These are phyloP conservation scores for Thelephora aurantiotincta DNA, from an alignment of 768 basidiomycete genomes.

Conservation along the genomic window DNA sequence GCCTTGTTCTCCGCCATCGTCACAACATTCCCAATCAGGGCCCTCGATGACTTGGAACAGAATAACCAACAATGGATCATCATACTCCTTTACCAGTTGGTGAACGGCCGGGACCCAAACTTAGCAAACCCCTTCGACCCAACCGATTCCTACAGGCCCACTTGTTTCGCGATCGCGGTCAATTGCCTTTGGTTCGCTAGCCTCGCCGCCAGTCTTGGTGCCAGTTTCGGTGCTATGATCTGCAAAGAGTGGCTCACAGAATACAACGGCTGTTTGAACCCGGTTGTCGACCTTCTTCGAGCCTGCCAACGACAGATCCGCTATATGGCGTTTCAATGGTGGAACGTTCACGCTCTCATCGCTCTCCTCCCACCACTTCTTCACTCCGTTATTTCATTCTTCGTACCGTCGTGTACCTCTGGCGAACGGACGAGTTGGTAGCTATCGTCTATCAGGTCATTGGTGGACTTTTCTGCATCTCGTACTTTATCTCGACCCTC, in stretches of 20 bases:
- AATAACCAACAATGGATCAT: conserved; percentile 8
- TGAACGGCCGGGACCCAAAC: neutral
- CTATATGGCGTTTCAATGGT: conserved; percentile 23
- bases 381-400: conserved; percentile 39
- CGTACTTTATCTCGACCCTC: neutral
- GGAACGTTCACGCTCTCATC: conserved; percentile 25
- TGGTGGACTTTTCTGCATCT: neutral
- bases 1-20: conserved; percentile 17
- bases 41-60: conserved; percentile 10
- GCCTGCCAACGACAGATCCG: conserved; percentile 28
- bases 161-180: conserved; percentile 20
- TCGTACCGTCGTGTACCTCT: conserved; percentile 31
- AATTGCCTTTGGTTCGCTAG: conserved; percentile 29
- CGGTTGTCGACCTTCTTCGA: conserved; percentile 18
- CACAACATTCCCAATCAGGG: conserved; percentile 16
- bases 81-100: conserved; percentile 1
- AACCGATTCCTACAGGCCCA: conserved; percentile 8
- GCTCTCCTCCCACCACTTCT: conserved; percentile 30
- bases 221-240: conserved; percentile 29
- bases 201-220: conserved; percentile 23
- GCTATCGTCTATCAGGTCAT: neutral
- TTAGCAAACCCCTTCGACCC: neutral
- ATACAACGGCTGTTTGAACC: conserved; percentile 20
- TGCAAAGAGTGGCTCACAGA: conserved; percentile 35
- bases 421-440: neutral